phyloP scores from a whole-genome alignment of 106 monocot species.

The Gastrodia elata region DNA sequence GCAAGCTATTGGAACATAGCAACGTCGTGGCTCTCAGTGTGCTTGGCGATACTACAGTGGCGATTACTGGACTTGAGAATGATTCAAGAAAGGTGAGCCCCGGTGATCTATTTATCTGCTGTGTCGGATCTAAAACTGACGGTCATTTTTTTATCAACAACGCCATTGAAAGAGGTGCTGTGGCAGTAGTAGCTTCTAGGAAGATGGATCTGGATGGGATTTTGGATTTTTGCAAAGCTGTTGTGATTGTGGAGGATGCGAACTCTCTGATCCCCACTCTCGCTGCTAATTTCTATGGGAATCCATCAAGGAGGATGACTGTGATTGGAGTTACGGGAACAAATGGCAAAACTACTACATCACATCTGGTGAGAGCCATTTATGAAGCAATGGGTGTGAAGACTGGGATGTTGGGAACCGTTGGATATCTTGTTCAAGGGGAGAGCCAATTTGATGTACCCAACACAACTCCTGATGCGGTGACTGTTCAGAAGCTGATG shows the following conservation, averaged over 20 bases:
- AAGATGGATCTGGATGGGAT: constrained; percentile 8
- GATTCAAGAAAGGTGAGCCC: constrained; percentile 20
- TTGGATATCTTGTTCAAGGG: constrained; percentile 14
- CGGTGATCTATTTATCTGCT: constrained; percentile 27
- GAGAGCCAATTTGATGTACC: constrained; percentile 14
- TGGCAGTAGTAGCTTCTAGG: constrained; percentile 15
- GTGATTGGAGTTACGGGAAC: constrained; percentile 25
- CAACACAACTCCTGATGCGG: constrained; percentile 24
- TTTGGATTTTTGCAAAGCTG: constrained; percentile 5
- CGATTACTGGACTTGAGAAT: constrained; percentile 20
- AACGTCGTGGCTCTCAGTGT: constrained; percentile 3
- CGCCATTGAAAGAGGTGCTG: constrained; percentile 17
- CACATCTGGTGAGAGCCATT: constrained; percentile 17
- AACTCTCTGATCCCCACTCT: constrained; percentile 13
- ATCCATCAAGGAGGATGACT: constrained; percentile 21
- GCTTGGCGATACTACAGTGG: constrained; percentile 7
- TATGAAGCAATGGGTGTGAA: constrained; percentile 18
- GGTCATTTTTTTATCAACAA: constrained; percentile 15
- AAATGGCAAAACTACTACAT: constrained; percentile 24
- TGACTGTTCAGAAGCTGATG: constrained; percentile 21
- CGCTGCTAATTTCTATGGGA: constrained; percentile 20
- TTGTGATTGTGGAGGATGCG: constrained; percentile 11
- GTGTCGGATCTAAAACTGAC: constrained; percentile 16
- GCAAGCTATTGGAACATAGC: constrained; percentile 15
- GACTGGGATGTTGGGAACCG: constrained; percentile 23